Conservation (phyloP, 1,139 yeast species). For the Lodderomyces oxycetoniae region DNA sequence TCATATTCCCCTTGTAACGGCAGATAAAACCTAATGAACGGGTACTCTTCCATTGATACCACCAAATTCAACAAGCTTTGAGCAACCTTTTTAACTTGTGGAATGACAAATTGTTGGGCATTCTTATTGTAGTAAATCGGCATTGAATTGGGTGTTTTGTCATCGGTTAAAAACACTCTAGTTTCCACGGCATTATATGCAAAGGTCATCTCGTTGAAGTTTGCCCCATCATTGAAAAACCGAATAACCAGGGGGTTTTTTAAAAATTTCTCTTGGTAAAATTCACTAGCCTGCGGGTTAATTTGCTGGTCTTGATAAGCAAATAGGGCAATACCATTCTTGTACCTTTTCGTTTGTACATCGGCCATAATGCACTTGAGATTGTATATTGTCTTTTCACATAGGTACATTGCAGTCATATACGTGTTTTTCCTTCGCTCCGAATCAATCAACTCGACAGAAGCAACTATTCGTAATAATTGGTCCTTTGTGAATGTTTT, state of each 20-base stretch:
- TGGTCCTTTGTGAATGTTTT: slow-evolving; percentile 35
- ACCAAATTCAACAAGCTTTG: slow-evolving; percentile 63
- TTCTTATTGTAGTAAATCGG: slow-evolving; percentile 69
- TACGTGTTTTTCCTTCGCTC: slow-evolving; percentile 33
- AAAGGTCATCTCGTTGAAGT: slow-evolving; percentile 26
- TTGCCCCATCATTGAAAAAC: slow-evolving; percentile 30
- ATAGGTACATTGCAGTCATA: slow-evolving; percentile 40
- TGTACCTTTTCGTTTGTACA: slow-evolving; percentile 34
- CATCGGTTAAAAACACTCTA: slow-evolving; percentile 37
- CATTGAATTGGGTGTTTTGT: slow-evolving; percentile 49
- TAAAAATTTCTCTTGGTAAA: slow-evolving; percentile 27
- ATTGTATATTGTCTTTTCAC: slow-evolving; percentile 35
- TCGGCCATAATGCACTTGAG: slow-evolving; percentile 42
- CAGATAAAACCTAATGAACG: slow-evolving; percentile 69
- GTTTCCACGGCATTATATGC: slow-evolving; percentile 34
- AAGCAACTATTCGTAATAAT: slow-evolving; percentile 38
- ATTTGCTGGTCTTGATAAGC: slow-evolving; percentile 23
- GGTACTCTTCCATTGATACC: slow-evolving; percentile 81
- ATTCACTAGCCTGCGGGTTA: slow-evolving; percentile 22
- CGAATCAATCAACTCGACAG: slow-evolving; percentile 37
- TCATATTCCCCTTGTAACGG: slow-evolving; percentile 45
- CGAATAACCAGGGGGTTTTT: slow-evolving; percentile 27
- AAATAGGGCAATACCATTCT: slow-evolving; percentile 37
- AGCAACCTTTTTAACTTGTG: slow-evolving; percentile 58
- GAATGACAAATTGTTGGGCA: slow-evolving; percentile 58